Conservation (phyloP, 768 basidiomycete species). For the Hericium erinaceus region DNA sequence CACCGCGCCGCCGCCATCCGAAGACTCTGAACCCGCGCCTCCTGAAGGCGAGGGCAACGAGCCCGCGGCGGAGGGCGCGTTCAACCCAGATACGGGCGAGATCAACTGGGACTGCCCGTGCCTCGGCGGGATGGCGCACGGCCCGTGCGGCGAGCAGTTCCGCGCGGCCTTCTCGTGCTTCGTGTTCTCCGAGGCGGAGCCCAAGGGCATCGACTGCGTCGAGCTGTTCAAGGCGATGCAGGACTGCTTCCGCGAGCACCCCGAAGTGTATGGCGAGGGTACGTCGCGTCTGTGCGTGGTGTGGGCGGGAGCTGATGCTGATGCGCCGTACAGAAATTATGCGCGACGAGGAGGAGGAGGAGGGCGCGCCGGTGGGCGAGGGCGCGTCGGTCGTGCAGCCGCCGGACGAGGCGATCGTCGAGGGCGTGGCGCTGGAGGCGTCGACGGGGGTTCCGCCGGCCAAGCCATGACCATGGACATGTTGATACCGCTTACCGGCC, state of each 20-base stretch:
- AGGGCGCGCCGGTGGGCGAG: not conserved
- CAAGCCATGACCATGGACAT: not conserved
- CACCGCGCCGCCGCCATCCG: not conserved
- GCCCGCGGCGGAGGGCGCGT: conserved; percentile 45
- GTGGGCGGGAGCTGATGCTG: not conserved
- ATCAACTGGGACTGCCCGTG: conserved; percentile 99
- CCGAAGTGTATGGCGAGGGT: conserved; percentile 95
- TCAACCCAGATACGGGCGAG: conserved; percentile 94
- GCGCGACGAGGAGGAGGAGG: conserved; percentile 12
- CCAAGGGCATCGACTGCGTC: conserved; percentile 96
- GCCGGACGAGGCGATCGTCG: not conserved
- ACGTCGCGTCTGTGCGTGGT: conserved; percentile 21
- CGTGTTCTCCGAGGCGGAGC: conserved; percentile 86
- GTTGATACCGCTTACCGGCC: not conserved
- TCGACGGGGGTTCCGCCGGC: not conserved
- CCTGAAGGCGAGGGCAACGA: conserved; percentile 17
- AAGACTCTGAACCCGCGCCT: not conserved
- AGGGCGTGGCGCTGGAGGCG: not conserved
- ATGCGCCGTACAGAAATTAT: conserved; percentile 8
- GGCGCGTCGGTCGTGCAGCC: not conserved
- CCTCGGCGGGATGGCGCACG: conserved; percentile 97
- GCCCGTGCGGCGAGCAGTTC: conserved; percentile 91
- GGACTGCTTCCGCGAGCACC: conserved; percentile 91
- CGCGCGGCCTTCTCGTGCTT: conserved; percentile 96
- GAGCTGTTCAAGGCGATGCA: conserved; percentile 99